Percentiles rank a stretch among this genome's conserved stretches.
Conservation (phyloP, 2,329 filamentous ascomycete species). For the Calonectria multiphialidica region DNA sequence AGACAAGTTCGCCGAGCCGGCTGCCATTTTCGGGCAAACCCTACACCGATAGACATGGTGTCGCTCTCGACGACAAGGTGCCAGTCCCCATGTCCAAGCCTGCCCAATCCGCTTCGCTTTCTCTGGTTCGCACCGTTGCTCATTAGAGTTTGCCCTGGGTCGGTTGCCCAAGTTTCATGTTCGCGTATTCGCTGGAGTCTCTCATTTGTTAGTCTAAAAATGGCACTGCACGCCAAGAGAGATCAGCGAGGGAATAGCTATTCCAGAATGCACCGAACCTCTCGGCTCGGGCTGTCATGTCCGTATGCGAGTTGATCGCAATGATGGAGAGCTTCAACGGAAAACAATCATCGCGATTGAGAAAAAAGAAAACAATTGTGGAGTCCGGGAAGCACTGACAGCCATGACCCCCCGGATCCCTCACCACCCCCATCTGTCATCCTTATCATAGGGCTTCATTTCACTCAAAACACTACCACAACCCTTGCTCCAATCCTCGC, state of each 20-base stretch:
- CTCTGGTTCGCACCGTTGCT: not conserved
- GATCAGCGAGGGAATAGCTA: not conserved
- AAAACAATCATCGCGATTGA: not conserved
- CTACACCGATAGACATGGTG: not conserved
- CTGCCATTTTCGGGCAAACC: not conserved
- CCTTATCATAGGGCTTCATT: conserved; percentile 1
- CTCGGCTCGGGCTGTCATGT: not conserved
- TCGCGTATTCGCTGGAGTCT: not conserved
- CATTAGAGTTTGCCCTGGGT: not conserved
- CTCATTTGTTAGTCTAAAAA: not conserved
- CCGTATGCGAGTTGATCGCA: not conserved
- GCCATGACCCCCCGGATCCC: not conserved
- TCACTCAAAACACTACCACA: not conserved
- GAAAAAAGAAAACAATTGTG: not conserved
- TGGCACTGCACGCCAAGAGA: too few relatives aligned
- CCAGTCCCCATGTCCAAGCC: not conserved
- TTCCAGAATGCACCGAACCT: not conserved
- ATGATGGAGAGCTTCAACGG: not conserved
- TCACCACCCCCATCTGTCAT: not conserved
- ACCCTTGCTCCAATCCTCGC: not conserved
- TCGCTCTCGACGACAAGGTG: not conserved
- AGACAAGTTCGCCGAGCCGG: not conserved
- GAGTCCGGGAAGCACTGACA: too few relatives aligned
- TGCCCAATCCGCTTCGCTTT: not conserved
- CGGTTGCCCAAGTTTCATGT: not conserved